These are phyloP conservation scores for Paecilomyces niveus DNA, from an alignment of 2,329 filamentous ascomycete genomes.

Conservation along the genomic window DNA sequence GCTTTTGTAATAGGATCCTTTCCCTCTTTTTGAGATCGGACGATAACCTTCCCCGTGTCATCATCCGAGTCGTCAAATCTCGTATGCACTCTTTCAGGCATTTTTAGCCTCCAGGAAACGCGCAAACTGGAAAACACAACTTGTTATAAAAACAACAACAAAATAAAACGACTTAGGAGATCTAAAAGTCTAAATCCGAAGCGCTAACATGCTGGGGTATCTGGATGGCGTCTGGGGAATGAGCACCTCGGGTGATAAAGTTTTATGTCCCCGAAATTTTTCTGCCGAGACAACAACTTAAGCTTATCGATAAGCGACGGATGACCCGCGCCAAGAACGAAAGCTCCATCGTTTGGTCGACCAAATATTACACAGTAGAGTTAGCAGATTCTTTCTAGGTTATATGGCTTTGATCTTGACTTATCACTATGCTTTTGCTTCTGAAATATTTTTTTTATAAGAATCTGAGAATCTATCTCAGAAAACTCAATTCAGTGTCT, in stretches of 20 bases:
- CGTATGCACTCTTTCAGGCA: constrained; percentile 37
- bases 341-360: background rate
- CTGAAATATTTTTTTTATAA: background rate
- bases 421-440: background rate
- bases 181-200: background rate
- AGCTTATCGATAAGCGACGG: constrained; percentile 6
- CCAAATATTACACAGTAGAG: background rate
- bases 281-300: constrained; percentile 1
- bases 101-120: constrained; percentile 8
- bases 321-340: background rate
- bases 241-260: constrained; percentile 1
- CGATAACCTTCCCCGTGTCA: constrained; percentile 7
- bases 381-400: background rate
- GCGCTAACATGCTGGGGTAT: constrained; percentile 1
- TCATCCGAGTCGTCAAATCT: constrained; percentile 30
- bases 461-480: background rate
- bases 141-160: background rate
- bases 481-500: no score
- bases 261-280: constrained; percentile 14
- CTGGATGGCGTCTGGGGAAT: background rate
- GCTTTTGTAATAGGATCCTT: background rate
- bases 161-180: background rate
- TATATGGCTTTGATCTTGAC: background rate
- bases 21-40: background rate
- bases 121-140: background rate